Evolutionary conservation across 345 rosid genomes (phyloP), one percentile per base, ranked within the genome.

Genomic region (Geranium rotundifolium): DNA sequence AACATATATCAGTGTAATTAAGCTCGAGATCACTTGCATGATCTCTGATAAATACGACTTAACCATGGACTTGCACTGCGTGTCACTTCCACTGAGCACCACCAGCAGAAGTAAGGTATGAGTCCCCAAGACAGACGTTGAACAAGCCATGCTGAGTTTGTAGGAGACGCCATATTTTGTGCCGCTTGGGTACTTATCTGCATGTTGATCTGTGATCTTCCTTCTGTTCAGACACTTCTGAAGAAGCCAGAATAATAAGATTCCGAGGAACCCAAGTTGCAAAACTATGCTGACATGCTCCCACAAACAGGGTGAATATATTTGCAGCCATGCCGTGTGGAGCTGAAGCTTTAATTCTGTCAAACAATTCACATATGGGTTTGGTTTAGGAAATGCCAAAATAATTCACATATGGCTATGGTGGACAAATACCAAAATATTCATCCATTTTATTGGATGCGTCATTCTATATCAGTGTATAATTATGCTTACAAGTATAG

Each of bases 271-370:
- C 17, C 73, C 75, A 56, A 82, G 74, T 63, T 75, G 89, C 49
- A 84, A 14, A 54, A 49, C 60, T 55, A 84, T 62, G 84, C 68
- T 81, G 67, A 81, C 61, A 20, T 80, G 72, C 84, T 85, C 95
- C 78, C 78, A 65, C 70, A 84, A 65, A 67, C 95, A 87, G 16
- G 69, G 74, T 1, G 80, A 82, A 46, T 74, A 57, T 49, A 57
- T 70, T 58, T 72, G 74, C 23, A 55, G 73, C 89, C 87, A 77
- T 52, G 68, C 67, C 64, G 56, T 72, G 31, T 34, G 60, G 52
- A 65, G 20, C 58, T 46, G 63, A 37, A 71, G 67, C 71, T 67
- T 66, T 34, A 66, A 59, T 23, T 71, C 83, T 83, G 83, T 67
- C 65, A 58, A 34, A 20, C 64, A 63, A 63, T 54, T 58, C 39